Evolutionary conservation across 139 green algal species (phyloP), one percentile per base, ranked within the genome.

Genomic region (Coccomyxa sp.): DNA sequence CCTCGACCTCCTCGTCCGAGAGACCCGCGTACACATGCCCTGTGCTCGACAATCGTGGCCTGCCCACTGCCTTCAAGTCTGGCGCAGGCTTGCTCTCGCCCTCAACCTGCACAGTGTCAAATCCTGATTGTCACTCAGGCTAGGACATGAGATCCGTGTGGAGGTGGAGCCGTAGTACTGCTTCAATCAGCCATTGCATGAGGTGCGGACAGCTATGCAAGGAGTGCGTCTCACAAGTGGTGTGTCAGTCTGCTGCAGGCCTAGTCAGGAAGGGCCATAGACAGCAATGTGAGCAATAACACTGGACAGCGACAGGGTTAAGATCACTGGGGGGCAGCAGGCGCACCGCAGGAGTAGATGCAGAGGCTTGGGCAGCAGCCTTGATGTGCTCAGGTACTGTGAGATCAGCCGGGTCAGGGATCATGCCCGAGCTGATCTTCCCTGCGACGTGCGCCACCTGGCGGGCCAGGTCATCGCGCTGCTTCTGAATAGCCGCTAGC

Each of bases 1-100:
- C 36, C 80, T 87, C 75, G 31, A 81, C 10, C 27, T 76, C 69
- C 70, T 78, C 78, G 2, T 82, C 78, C 7, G 70, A 74, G 36
- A 82, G 71, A 41, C 68, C 68, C 4, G 58, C 68, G 14, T 70
- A 22, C n/a, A 71, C 44, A 44, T 31, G 64, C 24, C 64, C 64
- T 18, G 35, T 36, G 29, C 64, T 34, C 24, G 64, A 71, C 24
- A 34, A 72, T 22, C 64, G 64, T 27, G n/a, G n/a, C 34, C 64
- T 72, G 64, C 50, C 50, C 50, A 6, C 18, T 64, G 50, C 22
- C 50, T 64, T 64, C 18, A 22, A 64, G 18, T 64, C n/a, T 64
- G 50, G 22, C 50, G 50, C 50, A 18, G 5, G 18, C 50, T 64
- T 18, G 27, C 50, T n/a, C n/a, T n/a, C n/a, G n/a, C 22, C 50